Evolutionary conservation across 2,329 filamentous ascomycete species (phyloP).

Genomic region (Pestalotiopsis sp.): DNA sequence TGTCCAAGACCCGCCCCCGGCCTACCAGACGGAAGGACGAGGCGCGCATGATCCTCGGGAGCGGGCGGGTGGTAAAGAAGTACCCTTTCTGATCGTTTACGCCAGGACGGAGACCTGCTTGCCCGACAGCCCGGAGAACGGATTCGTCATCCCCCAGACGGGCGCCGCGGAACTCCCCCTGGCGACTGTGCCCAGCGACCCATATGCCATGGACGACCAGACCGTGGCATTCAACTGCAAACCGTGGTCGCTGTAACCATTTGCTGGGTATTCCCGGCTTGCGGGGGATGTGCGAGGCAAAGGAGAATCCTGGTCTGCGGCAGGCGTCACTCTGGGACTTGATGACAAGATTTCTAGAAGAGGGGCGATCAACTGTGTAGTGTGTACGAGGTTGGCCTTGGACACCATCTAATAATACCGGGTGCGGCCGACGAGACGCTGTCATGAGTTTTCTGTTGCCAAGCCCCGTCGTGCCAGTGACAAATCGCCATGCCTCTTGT

Average conservation of each 20-base stretch:
- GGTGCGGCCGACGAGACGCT: too few relatives aligned
- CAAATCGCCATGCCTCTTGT: too few relatives aligned
- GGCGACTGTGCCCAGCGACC: neutral
- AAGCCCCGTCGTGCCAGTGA: too few relatives aligned
- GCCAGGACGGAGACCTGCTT: slow-evolving; percentile 11
- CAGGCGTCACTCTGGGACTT: too few relatives aligned
- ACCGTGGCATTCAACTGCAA: slow-evolving; percentile 15
- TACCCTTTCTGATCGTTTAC: neutral
- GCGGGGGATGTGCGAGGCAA: neutral
- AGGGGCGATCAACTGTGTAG: too few relatives aligned
- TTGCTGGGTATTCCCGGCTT: neutral
- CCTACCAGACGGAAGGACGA: neutral
- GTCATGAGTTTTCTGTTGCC: too few relatives aligned
- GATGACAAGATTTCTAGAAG: too few relatives aligned
- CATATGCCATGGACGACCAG: slow-evolving; percentile 12
- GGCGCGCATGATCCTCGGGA: too few relatives aligned
- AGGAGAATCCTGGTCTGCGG: neutral
- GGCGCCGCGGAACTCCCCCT: slow-evolving; percentile 2
- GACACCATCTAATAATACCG: too few relatives aligned
- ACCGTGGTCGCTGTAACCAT: neutral
- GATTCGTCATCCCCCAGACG: neutral
- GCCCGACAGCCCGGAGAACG: slow-evolving; percentile 10
- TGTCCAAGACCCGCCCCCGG: neutral
- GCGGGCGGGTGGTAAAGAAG: neutral
- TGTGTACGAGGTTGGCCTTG: too few relatives aligned